phyloP scores from a whole-genome alignment of 1,284 basidiomycete genomes.

The Thelephora terrestris region DNA sequence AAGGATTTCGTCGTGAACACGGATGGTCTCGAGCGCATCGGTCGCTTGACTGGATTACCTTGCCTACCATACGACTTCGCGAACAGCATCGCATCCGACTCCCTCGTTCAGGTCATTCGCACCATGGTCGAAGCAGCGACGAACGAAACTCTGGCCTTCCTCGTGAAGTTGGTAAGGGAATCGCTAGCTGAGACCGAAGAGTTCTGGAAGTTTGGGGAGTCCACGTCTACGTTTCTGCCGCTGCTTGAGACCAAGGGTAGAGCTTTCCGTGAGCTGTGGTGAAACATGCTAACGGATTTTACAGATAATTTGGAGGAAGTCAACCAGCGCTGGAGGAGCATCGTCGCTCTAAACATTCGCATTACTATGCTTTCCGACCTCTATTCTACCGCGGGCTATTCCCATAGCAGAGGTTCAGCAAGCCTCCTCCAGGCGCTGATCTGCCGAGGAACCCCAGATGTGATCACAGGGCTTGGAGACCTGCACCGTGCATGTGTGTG shows the following conservation, averaged over 20 bases:
- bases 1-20: slow-evolving; percentile 78
- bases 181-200: slow-evolving; percentile 62
- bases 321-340: slow-evolving; percentile 65
- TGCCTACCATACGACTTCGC: slow-evolving; percentile 89
- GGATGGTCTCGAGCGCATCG: slow-evolving; percentile 70
- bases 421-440: slow-evolving; percentile 71
- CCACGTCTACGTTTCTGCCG: slow-evolving; percentile 49
- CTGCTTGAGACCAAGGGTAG: slow-evolving; percentile 48
- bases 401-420: slow-evolving; percentile 72
- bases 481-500: slow-evolving; percentile 80
- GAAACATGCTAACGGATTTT: slow-evolving; percentile 4
- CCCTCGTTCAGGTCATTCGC: slow-evolving; percentile 81
- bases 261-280: slow-evolving; percentile 7
- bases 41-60: slow-evolving; percentile 72
- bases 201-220: slow-evolving; percentile 55
- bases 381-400: slow-evolving; percentile 77
- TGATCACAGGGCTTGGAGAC: slow-evolving; percentile 68
- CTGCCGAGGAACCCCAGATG: slow-evolving; percentile 48
- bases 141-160: slow-evolving; percentile 61
- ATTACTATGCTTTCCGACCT: slow-evolving; percentile 83
- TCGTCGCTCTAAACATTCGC: slow-evolving; percentile 74
- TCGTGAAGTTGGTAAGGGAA: slow-evolving; percentile 63
- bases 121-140: slow-evolving; percentile 84
- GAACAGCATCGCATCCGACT: slow-evolving; percentile 71
- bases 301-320: slow-evolving; percentile 39